Evolutionary conservation across 2,329 filamentous ascomycete genomes (phyloP), one percentile per base, ranked within the genome.

Genomic region (Pseudogymnoascus sp.): DNA sequence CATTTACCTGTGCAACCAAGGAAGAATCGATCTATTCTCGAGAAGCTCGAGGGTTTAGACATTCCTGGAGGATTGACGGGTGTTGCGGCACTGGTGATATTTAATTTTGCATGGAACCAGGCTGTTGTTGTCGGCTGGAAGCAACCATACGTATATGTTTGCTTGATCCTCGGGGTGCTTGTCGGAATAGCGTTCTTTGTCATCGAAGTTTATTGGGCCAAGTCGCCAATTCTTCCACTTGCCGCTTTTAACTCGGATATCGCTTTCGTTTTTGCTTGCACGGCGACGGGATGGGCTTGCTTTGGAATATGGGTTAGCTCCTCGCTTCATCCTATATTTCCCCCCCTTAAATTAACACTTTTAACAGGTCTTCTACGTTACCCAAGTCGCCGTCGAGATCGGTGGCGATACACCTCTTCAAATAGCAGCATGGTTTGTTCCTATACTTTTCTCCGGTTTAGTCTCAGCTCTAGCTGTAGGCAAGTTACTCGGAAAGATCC

Each of bases 31-130:
- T 63, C 62, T 31, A 24, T 64, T 35, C 60, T 33, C 17, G 64
- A 71, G 35, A 71, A 69, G 58, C 65, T 74, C 54, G 62, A 67
- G 21, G 70, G 74, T 31, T 68, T 79, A 5, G 68, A 69, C 60
- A 63, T 70, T 5, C 69, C 74, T 0, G 63, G 64, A 1, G 39
- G 40, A 17, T 44, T 66, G n/a, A 61, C 59, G 5, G 84, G 85
- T 1, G 76, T 87, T 15, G 74, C 75, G 0, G 79, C 79, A 0
- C 73, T 89, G 24, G 75, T 86, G 0, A 74, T 89, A 15, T 78
- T 88, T 72, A 87, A 87, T 69, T 83, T 88, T 66, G 82, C 84
- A 0, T 87, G 84, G 83, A 88, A 86, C 63, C 84, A 88, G 68
- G 84, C 82, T 0, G 79, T 83, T 0, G 75, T 82, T 0, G 80